phyloP scores from a whole-genome alignment of 2,329 filamentous ascomycete genomes.

The Paraphoma sp. region DNA sequence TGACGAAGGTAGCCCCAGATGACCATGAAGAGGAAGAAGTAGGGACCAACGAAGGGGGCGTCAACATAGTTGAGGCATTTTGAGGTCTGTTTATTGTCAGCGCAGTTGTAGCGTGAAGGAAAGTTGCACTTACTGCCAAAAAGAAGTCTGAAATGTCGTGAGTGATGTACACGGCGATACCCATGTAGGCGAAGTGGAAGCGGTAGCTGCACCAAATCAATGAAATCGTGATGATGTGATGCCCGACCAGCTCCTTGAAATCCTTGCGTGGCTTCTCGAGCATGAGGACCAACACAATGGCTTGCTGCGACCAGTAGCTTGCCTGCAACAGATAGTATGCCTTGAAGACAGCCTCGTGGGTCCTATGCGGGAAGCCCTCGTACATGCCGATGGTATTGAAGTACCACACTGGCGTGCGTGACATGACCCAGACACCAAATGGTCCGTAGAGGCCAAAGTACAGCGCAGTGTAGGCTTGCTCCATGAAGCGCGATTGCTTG shows the following conservation, averaged over 20 bases:
- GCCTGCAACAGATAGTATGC: conserved; percentile 96
- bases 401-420: conserved; percentile 89
- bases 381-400: conserved; percentile 94
- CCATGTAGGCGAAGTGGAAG: conserved; percentile 97
- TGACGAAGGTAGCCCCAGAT: conserved; percentile 92
- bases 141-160: conserved; percentile 97
- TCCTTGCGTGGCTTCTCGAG: conserved; percentile 95
- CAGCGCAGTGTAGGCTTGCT: conserved; percentile 91
- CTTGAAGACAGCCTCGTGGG: conserved; percentile 83
- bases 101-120: neutral
- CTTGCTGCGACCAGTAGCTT: conserved; percentile 95
- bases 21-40: conserved; percentile 81
- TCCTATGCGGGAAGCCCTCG: conserved; percentile 82
- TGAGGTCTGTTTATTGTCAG: conserved; percentile 67
- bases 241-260: conserved; percentile 89
- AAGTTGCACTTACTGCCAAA: conserved; percentile 72
- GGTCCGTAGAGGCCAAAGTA: conserved; percentile 88
- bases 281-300: conserved; percentile 82
- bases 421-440: conserved; percentile 89
- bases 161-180: conserved; percentile 89
- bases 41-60: conserved; percentile 76
- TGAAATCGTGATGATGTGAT: conserved; percentile 87
- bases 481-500: conserved; percentile 93
- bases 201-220: conserved; percentile 88
- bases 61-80: conserved; percentile 93